Evolutionary conservation across 495 filamentous ascomycete species (phyloP), one percentile per base, ranked within the genome.

Genomic region (Elasticomyces elasticus): DNA sequence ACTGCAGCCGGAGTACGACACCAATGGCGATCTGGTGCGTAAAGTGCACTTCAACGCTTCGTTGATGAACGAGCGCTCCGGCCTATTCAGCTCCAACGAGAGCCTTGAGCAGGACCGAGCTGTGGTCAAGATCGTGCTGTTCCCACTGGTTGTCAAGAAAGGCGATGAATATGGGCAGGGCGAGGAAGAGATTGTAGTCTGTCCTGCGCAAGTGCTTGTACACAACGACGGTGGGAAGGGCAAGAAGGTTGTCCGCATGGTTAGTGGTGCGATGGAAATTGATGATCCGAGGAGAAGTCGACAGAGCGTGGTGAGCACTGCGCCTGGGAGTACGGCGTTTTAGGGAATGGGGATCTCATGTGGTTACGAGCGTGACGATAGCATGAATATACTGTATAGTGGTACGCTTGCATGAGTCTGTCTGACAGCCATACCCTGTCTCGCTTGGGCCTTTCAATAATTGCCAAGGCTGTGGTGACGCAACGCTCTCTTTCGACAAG

Each of bases 91-190:
- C 22, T 54, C 57, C 2, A 89, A 91, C 58, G 83, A 88, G 24
- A 83, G 87, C 22, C 77, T 95, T 20, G 86, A 96, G 68, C 71
- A 71, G 12, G 72, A 80, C 37, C 74, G 78, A n/a, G 82, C 88
- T 22, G 79, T 87, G 10, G 89, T 98, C 11, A 82, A 90, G 54
- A 80, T 92, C 48, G 88, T 97, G 4, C 76, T 98, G 37, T 97
- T 97, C 76, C 92, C 92, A 6, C 74, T 95, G 11, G 89, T 98
- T 12, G 84, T 96, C 61, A 89, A 92, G 71, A 89, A 91, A 72
- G 92, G 91, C 45, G 86, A 94, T 65, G 90, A 95, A 62, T 68
- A 70, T 13, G 91, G 89, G 15, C 79, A 84, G 17, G 85, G 86
- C 25, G 86, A 94, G 27, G 86, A 94, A 47, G 88, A 96, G 74